Conservation (phyloP, 1,139 yeast species). For the Diutina mesorugosa region DNA sequence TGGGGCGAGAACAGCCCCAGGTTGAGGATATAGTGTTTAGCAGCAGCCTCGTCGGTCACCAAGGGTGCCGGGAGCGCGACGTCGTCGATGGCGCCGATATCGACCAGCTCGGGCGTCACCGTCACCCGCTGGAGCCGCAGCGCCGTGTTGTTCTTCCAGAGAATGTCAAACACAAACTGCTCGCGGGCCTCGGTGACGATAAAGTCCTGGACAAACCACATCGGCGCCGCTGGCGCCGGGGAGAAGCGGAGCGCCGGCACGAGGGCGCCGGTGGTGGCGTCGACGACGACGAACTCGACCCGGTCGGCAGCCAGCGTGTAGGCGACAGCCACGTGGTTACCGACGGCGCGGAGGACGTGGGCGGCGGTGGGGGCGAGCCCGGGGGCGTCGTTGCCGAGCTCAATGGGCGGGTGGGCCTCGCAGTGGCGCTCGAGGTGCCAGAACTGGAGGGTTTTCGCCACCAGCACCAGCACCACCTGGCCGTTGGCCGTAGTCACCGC, state of each 20-base stretch:
- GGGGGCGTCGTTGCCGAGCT: conserved; percentile 7
- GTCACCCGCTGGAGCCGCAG: not conserved
- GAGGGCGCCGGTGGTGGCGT: not conserved
- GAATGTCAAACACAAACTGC: not conserved
- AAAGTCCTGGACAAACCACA: conserved; percentile 2
- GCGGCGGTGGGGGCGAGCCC: conserved; percentile 23
- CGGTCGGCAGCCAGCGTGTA: conserved; percentile 8
- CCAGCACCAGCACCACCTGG: conserved; percentile 18
- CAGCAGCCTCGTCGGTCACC: not conserved
- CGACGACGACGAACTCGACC: conserved; percentile 14
- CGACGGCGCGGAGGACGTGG: conserved; percentile 15
- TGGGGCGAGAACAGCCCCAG: not conserved
- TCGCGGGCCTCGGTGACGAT: not conserved
- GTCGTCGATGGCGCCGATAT: not conserved
- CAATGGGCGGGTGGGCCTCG: conserved; percentile 8
- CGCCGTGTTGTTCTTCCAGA: not conserved
- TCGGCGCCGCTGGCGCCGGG: not conserved
- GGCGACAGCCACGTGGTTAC: conserved; percentile 3
- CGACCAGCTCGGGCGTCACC: not conserved
- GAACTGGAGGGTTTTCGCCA: conserved; percentile 36
- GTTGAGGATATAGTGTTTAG: not conserved
- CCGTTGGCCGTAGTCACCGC: not conserved
- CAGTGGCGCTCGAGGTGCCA: conserved; percentile 38
- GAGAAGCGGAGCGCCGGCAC: not conserved
- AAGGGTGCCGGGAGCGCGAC: not conserved